Evolutionary conservation across 305 asterid species (phyloP).

Genomic region (Withania somnifera): DNA sequence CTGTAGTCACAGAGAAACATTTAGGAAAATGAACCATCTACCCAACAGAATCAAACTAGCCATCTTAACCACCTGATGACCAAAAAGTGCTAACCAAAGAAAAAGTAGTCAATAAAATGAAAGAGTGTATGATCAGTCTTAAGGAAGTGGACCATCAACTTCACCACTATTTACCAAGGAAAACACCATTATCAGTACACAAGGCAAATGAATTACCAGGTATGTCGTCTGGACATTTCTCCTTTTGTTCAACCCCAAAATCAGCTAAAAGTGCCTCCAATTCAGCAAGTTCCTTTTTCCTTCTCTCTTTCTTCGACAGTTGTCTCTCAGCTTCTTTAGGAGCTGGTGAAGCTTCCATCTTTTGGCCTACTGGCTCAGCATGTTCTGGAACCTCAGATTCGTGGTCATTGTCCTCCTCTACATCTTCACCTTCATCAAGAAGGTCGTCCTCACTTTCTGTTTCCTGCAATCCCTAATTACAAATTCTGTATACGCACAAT

Average conservation of each 20-base stretch:
- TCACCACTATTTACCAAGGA: neutral
- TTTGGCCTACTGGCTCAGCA: conserved; percentile 25
- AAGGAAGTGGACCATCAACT: neutral
- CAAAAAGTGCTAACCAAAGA: neutral
- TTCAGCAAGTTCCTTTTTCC: conserved; percentile 91
- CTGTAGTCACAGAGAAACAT: conserved; percentile 16
- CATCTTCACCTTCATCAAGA: conserved; percentile 54
- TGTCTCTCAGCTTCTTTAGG: conserved; percentile 80
- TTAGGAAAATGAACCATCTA: neutral
- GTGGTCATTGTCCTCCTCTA: conserved; percentile 34
- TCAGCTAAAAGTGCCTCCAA: conserved; percentile 86
- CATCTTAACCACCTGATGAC: neutral
- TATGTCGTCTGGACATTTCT: conserved; percentile 38
- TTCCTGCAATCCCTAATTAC: conserved; percentile 29
- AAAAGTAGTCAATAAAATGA: neutral
- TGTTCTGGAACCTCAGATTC: conserved; percentile 41
- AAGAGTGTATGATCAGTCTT: neutral
- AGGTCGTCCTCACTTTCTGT: conserved; percentile 67
- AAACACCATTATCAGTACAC: neutral
- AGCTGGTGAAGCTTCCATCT: conserved; percentile 33
- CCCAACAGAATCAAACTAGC: neutral
- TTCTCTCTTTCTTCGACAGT: conserved; percentile 83
- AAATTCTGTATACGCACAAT: neutral
- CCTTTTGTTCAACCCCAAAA: conserved; percentile 52
- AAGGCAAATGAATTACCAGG: conserved; percentile 27